A percentile compares a stretch with the other conserved stretches of the same genome.
Conservation (phyloP, 2,329 filamentous ascomycete species). For the Stachybotrys chlorohalonatus region DNA sequence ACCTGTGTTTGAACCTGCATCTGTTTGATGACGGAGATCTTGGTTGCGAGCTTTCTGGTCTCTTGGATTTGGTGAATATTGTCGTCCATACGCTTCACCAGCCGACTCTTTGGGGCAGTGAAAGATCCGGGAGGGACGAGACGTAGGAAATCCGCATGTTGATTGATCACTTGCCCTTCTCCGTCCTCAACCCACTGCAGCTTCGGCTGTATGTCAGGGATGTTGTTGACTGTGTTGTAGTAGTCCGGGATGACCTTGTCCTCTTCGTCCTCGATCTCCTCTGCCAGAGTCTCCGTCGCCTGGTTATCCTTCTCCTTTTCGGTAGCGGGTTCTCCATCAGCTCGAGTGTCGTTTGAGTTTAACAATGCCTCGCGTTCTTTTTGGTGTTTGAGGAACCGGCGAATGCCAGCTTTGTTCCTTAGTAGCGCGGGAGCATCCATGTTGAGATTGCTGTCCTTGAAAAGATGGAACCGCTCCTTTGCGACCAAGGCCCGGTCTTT, state of each 20-base stretch:
- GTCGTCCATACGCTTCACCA: slow-evolving; percentile 73
- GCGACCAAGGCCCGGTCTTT: slow-evolving; percentile 83
- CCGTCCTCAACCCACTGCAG: slow-evolving; percentile 84
- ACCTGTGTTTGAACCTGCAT: slow-evolving; percentile 98
- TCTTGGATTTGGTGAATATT: slow-evolving; percentile 96
- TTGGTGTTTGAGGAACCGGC: slow-evolving; percentile 73
- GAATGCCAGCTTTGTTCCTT: slow-evolving; percentile 79
- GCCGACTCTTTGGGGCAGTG: slow-evolving; percentile 60
- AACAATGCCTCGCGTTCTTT: slow-evolving; percentile 51
- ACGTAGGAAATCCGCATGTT: slow-evolving; percentile 74
- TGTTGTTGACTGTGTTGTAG: slow-evolving; percentile 77
- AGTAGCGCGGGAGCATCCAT: slow-evolving; percentile 79
- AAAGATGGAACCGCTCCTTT: slow-evolving; percentile 77
- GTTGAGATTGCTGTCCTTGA: slow-evolving; percentile 78
- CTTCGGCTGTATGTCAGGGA: slow-evolving; percentile 73
- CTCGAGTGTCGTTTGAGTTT: neutral
- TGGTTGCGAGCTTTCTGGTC: slow-evolving; percentile 88
- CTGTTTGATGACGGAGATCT: slow-evolving; percentile 96
- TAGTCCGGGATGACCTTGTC: slow-evolving; percentile 87
- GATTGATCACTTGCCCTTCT: slow-evolving; percentile 82
- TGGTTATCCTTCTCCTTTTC: slow-evolving; percentile 34
- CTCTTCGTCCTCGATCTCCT: slow-evolving; percentile 87
- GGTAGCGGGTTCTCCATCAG: neutral
- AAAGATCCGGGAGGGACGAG: slow-evolving; percentile 71
- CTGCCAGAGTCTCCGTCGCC: slow-evolving; percentile 69